A percentile compares a stretch with the other conserved stretches of the same genome.
Conservation (phyloP, 306 rosid genomes). For the Castanea crenata region DNA sequence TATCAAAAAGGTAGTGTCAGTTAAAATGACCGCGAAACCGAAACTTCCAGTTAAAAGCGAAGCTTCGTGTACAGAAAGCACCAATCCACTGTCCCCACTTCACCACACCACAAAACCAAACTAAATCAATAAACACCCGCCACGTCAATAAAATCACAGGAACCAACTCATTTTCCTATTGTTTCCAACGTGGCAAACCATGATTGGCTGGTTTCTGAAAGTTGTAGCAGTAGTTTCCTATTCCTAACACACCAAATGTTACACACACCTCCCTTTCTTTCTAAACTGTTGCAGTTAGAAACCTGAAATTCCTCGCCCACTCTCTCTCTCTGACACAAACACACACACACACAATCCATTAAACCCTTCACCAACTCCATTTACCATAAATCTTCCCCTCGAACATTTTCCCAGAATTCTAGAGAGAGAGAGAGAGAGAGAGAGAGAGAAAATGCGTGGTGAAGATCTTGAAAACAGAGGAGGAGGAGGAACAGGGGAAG, state of each 20-base stretch:
- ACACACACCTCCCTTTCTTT: neutral
- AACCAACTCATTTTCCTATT: neutral
- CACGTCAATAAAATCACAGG: neutral
- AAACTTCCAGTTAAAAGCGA: conserved; percentile 9
- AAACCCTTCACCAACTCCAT: conserved; percentile 30
- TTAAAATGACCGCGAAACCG: conserved; percentile 6
- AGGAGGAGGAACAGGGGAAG: neutral
- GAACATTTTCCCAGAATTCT: conserved; percentile 6
- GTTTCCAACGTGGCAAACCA: neutral
- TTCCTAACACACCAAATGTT: neutral
- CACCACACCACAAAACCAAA: fast-evolving
- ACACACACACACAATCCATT: conserved; percentile 6
- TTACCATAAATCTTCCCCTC: neutral
- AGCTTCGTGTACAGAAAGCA: neutral
- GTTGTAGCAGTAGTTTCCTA: neutral
- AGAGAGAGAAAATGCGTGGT: conserved; percentile 32
- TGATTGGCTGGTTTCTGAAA: neutral
- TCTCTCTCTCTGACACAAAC: neutral
- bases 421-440: conserved; percentile 4
- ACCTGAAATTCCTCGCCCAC: conserved; percentile 23
- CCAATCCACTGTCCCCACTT: neutral
- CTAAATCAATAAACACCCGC: neutral
- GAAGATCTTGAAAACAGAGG: conserved; percentile 67
- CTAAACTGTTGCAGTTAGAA: conserved; percentile 34
- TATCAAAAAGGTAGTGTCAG: neutral